Base-by-base conservation (phyloP, 2,329 filamentous ascomycete species). In the Colletotrichum somersetense region DNA sequence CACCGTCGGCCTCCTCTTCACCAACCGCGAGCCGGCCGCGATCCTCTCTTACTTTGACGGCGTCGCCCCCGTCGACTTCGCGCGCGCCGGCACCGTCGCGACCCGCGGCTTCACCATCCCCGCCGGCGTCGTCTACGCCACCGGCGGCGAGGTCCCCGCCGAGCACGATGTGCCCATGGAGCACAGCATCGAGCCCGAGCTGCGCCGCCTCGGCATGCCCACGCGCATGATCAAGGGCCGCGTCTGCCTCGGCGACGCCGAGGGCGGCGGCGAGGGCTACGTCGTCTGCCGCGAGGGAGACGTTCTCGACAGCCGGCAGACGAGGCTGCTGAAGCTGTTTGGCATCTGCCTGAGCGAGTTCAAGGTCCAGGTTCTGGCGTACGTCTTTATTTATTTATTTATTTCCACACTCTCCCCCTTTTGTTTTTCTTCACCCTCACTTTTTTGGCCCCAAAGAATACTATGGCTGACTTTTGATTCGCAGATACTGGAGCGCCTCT, bases 291-390 rank as follows among this genome's bases (percentile, higher is more conserved):
- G 91, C 78, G 91, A 95, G 82, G 96, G 96, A 14, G 90, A 98
- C 79, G 88, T 91, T 56, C 84, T 99, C 76, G 95, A 98, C 83
- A 95, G 93, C 76, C 89, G 96, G 77, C 96, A 99, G 88, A 98
- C 96, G 69, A 92, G 95, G 75, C 85, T 99, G 79, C 83, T 99
- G 82, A 98, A 98, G 89, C 87, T 97, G 78, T 98, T 99, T 83
- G 92, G 94, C 65, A 90, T 98, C 69, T 94, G 93, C 74, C 90
- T 96, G 83, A 93, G 94, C 71, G 95, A 98, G 85, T 99, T 99
- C 85, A 91, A 88, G 81, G 91, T 99, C 71, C 88, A 91, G 78
- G 84, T 97, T 75, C 85, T 93, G 81, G 95, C 95, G 79, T 92
- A 88, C 81, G 88, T 86, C 56, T 52, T 74, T 10, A 12, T 33